Conservation (phyloP, 2,329 filamentous ascomycete genomes). For the Arthroderma sp. region DNA sequence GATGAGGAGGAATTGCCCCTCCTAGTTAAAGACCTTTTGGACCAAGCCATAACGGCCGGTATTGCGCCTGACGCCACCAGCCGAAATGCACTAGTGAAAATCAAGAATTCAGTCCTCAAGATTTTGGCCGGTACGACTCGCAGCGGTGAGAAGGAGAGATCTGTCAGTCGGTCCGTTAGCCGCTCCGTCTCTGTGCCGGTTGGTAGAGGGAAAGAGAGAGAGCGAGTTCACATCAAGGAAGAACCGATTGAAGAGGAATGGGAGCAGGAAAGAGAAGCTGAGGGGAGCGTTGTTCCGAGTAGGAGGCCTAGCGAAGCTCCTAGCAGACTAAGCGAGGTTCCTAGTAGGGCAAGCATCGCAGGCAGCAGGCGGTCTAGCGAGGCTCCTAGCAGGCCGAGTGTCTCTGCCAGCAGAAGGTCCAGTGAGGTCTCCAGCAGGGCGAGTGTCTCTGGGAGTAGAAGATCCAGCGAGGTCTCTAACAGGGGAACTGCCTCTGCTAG, state of each 20-base stretch:
- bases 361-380: too few species aligned
- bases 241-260: slow-evolving; percentile 6
- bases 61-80: slow-evolving; percentile 30
- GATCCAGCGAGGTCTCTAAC: too few species aligned
- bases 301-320: not conserved
- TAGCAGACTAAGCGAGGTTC: too few species aligned
- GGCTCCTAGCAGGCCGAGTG: too few species aligned
- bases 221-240: slow-evolving; percentile 5
- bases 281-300: not conserved
- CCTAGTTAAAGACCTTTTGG: slow-evolving; percentile 43
- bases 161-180: too few species aligned
- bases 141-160: not conserved
- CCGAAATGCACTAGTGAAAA: slow-evolving; percentile 33
- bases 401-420: too few species aligned
- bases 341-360: too few species aligned
- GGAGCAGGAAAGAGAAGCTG: not conserved
- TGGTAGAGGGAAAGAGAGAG: not conserved
- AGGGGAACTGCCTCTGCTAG: not conserved
- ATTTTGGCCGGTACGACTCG: slow-evolving; percentile 18
- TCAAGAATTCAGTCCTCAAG: slow-evolving; percentile 32
- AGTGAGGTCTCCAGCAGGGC: too few species aligned
- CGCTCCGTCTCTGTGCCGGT: not conserved
- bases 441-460: too few species aligned
- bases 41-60: slow-evolving; percentile 41
- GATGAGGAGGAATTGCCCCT: slow-evolving; percentile 42